Percentiles rank a stretch among this genome's conserved stretches.
Evolutionary conservation across 805 yeast species (phyloP).

Genomic region (Torulaspora maleeae): DNA sequence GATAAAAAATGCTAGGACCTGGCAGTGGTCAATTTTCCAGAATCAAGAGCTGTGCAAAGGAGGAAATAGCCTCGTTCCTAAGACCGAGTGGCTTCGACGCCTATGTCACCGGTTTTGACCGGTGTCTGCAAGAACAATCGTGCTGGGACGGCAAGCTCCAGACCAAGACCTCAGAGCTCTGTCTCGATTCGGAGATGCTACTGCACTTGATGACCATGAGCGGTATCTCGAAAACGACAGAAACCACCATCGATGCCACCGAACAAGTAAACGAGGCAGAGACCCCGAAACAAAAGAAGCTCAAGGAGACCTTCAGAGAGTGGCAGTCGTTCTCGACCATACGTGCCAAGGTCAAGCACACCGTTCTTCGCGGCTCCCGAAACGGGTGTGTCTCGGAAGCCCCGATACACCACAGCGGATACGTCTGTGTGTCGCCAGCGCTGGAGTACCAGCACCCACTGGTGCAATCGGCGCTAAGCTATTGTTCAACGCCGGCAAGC

Average conservation of each 20-base stretch:
- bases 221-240: slow-evolving; percentile 2
- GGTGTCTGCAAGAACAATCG: neutral
- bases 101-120: neutral
- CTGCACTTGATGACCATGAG: slow-evolving; percentile 7
- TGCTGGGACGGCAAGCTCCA: slow-evolving; percentile 5
- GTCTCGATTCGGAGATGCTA: slow-evolving; percentile 12
- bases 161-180: slow-evolving; percentile 6
- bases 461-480: slow-evolving; percentile 4
- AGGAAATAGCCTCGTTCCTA: slow-evolving; percentile 3
- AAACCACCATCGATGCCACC: neutral
- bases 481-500: slow-evolving; percentile 9
- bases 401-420: neutral
- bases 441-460: slow-evolving; percentile 1
- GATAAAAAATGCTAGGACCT: neutral
- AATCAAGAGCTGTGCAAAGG: slow-evolving; percentile 1
- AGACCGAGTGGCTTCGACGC: neutral
- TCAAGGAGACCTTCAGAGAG: neutral
- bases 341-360: slow-evolving; percentile 5
- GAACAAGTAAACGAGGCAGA: neutral
- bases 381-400: neutral
- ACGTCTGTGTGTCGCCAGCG: neutral
- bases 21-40: neutral
- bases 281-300: neutral
- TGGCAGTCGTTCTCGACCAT: slow-evolving; percentile 5
- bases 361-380: slow-evolving; percentile 1